Percentiles rank a stretch among this genome's conserved stretches.
These are phyloP conservation scores for Tylopilus sp. DNA, from an alignment of 768 basidiomycete genomes.

Conservation along the genomic window DNA sequence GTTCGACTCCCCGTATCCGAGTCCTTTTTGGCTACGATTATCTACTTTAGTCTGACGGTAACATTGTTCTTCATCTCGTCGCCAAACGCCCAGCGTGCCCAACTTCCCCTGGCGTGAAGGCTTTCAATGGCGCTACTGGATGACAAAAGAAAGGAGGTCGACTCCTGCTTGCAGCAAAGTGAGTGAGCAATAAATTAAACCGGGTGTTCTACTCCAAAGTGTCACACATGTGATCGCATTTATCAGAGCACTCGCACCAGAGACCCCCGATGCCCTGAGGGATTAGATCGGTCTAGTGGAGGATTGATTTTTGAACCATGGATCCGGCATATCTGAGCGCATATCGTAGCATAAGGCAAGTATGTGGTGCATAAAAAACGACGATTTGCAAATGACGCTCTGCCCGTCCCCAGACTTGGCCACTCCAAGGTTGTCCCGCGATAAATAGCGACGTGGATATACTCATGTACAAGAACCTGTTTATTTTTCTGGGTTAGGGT, in stretches of 20 bases:
- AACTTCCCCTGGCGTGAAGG: no score
- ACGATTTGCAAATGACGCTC: conserved; percentile 1
- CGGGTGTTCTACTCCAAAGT: no score
- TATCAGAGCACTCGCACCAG: background rate
- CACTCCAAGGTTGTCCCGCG: conserved; percentile 16
- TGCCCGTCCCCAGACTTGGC: background rate
- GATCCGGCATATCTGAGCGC: conserved; percentile 21
- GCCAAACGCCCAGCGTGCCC: no score
- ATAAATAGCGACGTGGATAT: conserved; percentile 9
- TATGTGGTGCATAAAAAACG: conserved; percentile 12
- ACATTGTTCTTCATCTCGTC: no score
- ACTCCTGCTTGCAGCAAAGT: no score
- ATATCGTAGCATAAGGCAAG: conserved; percentile 22
- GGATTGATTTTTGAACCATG: conserved; percentile 4
- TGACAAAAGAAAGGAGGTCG: no score
- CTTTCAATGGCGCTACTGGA: no score
- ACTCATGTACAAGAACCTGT: conserved; percentile 1
- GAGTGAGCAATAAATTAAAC: no score
- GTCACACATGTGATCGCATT: no score
- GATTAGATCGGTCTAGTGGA: background rate
- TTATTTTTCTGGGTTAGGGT: conserved; percentile 31
- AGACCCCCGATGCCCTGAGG: background rate
- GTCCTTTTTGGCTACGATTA: conserved; percentile 3
- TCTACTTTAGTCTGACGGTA: no score
- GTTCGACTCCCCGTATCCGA: conserved; percentile 36